phyloP scores from a whole-genome alignment of 2,329 filamentous ascomycete genomes.

The Ascocoryne sarcoides region DNA sequence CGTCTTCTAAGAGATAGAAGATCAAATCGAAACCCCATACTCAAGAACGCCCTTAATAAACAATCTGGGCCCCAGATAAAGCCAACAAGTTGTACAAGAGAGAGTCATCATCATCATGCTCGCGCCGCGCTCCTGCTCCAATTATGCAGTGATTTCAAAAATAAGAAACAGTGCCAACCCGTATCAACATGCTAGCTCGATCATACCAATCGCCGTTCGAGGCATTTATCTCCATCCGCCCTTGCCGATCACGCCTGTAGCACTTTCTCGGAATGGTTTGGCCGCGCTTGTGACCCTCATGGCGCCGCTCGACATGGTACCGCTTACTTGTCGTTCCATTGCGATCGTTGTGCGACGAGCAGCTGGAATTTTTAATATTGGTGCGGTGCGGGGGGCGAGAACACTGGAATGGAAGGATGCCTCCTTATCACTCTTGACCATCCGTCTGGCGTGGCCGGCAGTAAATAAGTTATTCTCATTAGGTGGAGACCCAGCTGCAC shows the following conservation, averaged over 20 bases:
- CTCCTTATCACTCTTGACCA: slow-evolving; percentile 54
- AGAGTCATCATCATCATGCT: slow-evolving; percentile 20
- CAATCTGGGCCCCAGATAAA: too few species aligned
- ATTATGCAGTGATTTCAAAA: slow-evolving; percentile 10
- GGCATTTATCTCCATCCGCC: slow-evolving; percentile 24
- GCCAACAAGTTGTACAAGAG: slow-evolving; percentile 3
- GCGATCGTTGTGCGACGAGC: slow-evolving; percentile 26
- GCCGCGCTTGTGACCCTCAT: slow-evolving; percentile 19
- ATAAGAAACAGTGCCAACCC: too few species aligned
- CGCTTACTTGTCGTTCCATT: slow-evolving; percentile 21
- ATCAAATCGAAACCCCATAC: too few species aligned
- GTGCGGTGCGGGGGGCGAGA: slow-evolving; percentile 50
- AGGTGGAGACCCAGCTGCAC: slow-evolving; percentile 40
- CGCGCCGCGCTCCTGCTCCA: slow-evolving; percentile 2
- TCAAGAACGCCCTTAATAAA: too few species aligned
- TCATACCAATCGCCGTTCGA: not conserved
- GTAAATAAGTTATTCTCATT: slow-evolving; percentile 55
- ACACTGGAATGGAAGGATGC: slow-evolving; percentile 46
- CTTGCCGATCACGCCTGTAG: slow-evolving; percentile 22
- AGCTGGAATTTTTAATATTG: slow-evolving; percentile 49
- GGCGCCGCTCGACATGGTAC: slow-evolving; percentile 13
- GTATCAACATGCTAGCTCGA: slow-evolving; percentile 8
- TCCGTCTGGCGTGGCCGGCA: slow-evolving; percentile 55
- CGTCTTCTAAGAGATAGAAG: too few species aligned
- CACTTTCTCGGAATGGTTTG: slow-evolving; percentile 24